These are phyloP conservation scores for Botryotinia calthae DNA, from an alignment of 2,329 filamentous ascomycete genomes.

Conservation along the genomic window DNA sequence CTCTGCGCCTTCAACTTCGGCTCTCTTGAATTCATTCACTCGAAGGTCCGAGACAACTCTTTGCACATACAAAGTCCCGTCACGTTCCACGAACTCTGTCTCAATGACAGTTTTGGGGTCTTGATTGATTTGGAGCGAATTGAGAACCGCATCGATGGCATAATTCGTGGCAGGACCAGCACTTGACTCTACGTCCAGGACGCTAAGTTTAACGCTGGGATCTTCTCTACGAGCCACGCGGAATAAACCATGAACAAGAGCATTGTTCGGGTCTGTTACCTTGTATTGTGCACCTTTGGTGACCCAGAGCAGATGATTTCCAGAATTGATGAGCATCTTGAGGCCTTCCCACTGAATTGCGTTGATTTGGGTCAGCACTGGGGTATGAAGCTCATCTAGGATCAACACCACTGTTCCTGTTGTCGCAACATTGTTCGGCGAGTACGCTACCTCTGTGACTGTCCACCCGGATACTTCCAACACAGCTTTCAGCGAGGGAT, in stretches of 20 bases:
- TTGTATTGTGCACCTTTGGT: conserved; percentile 35
- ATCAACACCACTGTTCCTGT: conserved; percentile 18
- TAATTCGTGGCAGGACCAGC: neutral
- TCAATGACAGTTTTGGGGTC: conserved; percentile 23
- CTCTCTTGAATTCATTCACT: conserved; percentile 13
- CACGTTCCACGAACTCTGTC: conserved; percentile 36
- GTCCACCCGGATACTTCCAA: neutral
- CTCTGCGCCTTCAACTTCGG: neutral
- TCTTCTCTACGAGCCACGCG: conserved; percentile 33
- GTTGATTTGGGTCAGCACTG: conserved; percentile 15
- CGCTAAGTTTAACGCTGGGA: conserved; percentile 19
- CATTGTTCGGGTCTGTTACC: conserved; percentile 36
- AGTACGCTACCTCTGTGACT: neutral
- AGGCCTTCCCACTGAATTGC: conserved; percentile 23
- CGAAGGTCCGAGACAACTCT: conserved; percentile 34
- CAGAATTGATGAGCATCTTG: conserved; percentile 13
- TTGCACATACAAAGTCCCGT: conserved; percentile 33
- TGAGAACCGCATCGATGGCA: neutral
- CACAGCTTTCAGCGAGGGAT: neutral
- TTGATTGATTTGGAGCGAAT: neutral
- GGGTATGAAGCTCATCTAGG: conserved; percentile 24
- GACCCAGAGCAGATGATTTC: conserved; percentile 38
- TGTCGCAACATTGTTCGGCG: neutral
- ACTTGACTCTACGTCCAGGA: conserved; percentile 24
- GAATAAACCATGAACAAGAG: conserved; percentile 39